Conservation (phyloP, 495 filamentous ascomycete species). For the Hypoxylon intermedium region DNA sequence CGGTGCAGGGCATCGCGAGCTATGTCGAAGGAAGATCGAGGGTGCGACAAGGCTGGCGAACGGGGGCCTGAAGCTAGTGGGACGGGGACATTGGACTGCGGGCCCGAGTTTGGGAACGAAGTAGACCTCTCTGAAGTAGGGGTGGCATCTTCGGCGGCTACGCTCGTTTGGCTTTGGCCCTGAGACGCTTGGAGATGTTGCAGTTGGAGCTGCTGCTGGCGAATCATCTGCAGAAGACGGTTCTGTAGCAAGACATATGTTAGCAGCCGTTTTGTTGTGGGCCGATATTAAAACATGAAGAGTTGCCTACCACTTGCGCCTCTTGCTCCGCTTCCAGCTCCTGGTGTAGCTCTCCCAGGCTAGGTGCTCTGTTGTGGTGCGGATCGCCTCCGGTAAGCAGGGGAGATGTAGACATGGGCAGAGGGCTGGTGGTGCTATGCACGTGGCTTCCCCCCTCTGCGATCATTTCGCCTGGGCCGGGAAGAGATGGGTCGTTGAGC, state of each 20-base stretch:
- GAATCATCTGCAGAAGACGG: conserved; percentile 86
- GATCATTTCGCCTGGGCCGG: conserved; percentile 69
- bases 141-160: conserved; percentile 71
- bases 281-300: not conserved
- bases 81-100: conserved; percentile 29
- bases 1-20: conserved; percentile 60
- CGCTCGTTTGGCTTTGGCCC: conserved; percentile 53
- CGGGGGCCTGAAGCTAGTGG: conserved; percentile 52
- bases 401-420: conserved; percentile 64
- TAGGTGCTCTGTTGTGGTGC: conserved; percentile 72
- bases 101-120: conserved; percentile 44
- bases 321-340: conserved; percentile 96
- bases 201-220: conserved; percentile 84
- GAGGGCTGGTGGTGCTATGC: conserved; percentile 64
- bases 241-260: conserved; percentile 63
- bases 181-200: conserved; percentile 65
- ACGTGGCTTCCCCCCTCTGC: conserved; percentile 44
- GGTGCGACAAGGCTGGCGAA: conserved; percentile 62
- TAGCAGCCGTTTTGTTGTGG: conserved; percentile 6
- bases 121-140: conserved; percentile 69
- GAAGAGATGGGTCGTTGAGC: conserved; percentile 69
- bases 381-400: conserved; percentile 64
- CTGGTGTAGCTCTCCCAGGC: conserved; percentile 93
- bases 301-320: conserved; percentile 77
- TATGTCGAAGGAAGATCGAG: conserved; percentile 64